These are phyloP conservation scores for Candida argentea DNA, from an alignment of 805 yeast genomes.

Conservation along the genomic window DNA sequence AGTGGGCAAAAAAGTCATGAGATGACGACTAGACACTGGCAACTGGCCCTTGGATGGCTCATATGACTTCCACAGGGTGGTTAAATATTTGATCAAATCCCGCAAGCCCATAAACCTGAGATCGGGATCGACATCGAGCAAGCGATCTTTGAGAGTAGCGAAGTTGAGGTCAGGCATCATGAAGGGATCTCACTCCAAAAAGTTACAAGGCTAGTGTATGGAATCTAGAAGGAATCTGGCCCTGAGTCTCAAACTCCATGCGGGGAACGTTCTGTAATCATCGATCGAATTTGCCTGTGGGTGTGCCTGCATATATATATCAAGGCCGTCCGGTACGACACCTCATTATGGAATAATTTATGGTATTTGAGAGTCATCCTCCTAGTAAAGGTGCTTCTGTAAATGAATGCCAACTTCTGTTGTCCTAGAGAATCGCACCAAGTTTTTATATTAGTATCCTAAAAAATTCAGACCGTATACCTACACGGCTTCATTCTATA, in stretches of 20 bases:
- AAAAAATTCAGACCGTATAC: too few relatives aligned
- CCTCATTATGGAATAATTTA: too few relatives aligned
- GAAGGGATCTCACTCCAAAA: too few relatives aligned
- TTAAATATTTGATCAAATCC: constrained; percentile 46
- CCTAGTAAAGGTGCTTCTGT: background rate
- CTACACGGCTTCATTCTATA: too few relatives aligned
- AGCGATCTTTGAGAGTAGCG: constrained; percentile 28
- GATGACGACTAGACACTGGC: constrained; percentile 2
- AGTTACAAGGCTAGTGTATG: too few relatives aligned
- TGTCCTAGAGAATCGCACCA: background rate
- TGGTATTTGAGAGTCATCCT: background rate
- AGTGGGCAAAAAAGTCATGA: constrained; percentile 22
- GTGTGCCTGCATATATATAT: too few relatives aligned
- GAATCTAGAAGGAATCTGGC: too few relatives aligned
- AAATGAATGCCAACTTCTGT: background rate
- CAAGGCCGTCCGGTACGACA: too few relatives aligned
- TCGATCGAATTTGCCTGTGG: too few relatives aligned
- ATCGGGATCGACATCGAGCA: constrained; percentile 68
- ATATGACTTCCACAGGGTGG: constrained; percentile 11
- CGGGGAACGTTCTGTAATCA: too few relatives aligned
- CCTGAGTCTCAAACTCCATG: too few relatives aligned
- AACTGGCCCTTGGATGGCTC: background rate
- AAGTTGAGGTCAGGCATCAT: constrained; percentile 19
- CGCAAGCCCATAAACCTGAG: constrained; percentile 77
- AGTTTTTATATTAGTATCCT: too few relatives aligned